phyloP scores from a whole-genome alignment of 345 rosid genomes.

The Gynandropsis gynandra region DNA sequence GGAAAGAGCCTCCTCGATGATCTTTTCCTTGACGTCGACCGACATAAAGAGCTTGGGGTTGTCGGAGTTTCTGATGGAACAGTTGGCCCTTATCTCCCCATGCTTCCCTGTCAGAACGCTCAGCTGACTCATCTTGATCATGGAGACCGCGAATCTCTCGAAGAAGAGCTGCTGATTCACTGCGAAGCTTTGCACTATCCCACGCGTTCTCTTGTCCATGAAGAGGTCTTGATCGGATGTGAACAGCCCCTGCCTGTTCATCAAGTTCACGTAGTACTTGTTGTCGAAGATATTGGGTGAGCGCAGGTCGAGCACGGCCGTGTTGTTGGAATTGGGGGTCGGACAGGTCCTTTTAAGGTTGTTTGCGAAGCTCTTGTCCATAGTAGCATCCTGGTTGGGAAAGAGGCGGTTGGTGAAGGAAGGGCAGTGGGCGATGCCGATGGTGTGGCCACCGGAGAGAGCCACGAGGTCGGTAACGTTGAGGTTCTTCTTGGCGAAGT shows the following conservation, averaged over 20 bases:
- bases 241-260: slow-evolving; percentile 77
- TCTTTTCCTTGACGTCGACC: slow-evolving; percentile 41
- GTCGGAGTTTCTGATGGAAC: slow-evolving; percentile 51
- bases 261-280: slow-evolving; percentile 67
- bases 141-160: slow-evolving; percentile 43
- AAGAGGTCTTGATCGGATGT: slow-evolving; percentile 86
- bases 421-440: slow-evolving; percentile 57
- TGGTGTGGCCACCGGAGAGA: slow-evolving; percentile 89
- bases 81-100: slow-evolving; percentile 75
- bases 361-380: slow-evolving; percentile 62
- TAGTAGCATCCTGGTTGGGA: slow-evolving; percentile 65
- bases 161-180: slow-evolving; percentile 48
- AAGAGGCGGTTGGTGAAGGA: slow-evolving; percentile 57
- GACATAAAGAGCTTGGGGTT: slow-evolving; percentile 41
- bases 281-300: slow-evolving; percentile 69
- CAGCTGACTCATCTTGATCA: slow-evolving; percentile 77
- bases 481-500: slow-evolving; percentile 39
- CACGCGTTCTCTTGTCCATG: slow-evolving; percentile 45
- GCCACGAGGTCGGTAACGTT: slow-evolving; percentile 69
- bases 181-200: slow-evolving; percentile 57
- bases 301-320: slow-evolving; percentile 49
- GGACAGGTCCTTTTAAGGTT: slow-evolving; percentile 53
- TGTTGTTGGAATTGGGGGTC: slow-evolving; percentile 29
- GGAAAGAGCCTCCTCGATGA: slow-evolving; percentile 32
- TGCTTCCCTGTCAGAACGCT: slow-evolving; percentile 47